phyloP scores from a whole-genome alignment of 805 yeast genomes.

The Yamadazyma insecticola region DNA sequence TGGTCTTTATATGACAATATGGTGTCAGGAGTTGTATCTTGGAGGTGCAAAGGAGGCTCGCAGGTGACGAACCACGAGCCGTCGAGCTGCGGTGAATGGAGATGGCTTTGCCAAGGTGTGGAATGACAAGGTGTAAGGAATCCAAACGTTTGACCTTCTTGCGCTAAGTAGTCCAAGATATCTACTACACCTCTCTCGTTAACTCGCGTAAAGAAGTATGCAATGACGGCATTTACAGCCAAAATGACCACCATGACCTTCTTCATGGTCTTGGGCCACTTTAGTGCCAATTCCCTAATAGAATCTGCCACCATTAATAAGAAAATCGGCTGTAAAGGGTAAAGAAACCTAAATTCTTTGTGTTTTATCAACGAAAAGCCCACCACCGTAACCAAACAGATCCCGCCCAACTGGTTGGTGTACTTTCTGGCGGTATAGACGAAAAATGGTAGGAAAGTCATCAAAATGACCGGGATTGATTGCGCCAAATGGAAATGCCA shows the following conservation, averaged over 20 bases:
- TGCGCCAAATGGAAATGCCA: constrained; percentile 82
- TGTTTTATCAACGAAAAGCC: constrained; percentile 69
- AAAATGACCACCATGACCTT: constrained; percentile 13
- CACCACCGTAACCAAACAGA: constrained; percentile 39
- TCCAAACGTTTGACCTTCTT: constrained; percentile 53
- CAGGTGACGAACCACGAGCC: constrained; percentile 78
- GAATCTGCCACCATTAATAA: constrained; percentile 48
- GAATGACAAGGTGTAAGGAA: constrained; percentile 96
- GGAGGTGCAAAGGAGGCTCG: constrained; percentile 72
- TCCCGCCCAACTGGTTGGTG: constrained; percentile 14
- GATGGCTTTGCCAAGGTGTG: constrained; percentile 87
- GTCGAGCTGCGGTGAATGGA: constrained; percentile 52
- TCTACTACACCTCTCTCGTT: constrained; percentile 87
- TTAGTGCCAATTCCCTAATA: constrained; percentile 6
- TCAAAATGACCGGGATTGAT: constrained; percentile 72
- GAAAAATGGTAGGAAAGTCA: constrained; percentile 63
- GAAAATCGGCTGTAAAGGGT: constrained; percentile 76
- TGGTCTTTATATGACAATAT: constrained; percentile 67
- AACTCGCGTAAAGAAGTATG: constrained; percentile 51
- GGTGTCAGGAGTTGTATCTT: constrained; percentile 10
- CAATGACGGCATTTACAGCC: constrained; percentile 36
- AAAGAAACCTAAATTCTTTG: constrained; percentile 88
- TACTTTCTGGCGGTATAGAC: constrained; percentile 18
- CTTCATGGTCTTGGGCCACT: neutral
- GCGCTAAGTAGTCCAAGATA: constrained; percentile 48